These are phyloP conservation scores for Ambrosia hybrid DNA, from an alignment of 140 eudicot genomes.

Conservation along the genomic window DNA sequence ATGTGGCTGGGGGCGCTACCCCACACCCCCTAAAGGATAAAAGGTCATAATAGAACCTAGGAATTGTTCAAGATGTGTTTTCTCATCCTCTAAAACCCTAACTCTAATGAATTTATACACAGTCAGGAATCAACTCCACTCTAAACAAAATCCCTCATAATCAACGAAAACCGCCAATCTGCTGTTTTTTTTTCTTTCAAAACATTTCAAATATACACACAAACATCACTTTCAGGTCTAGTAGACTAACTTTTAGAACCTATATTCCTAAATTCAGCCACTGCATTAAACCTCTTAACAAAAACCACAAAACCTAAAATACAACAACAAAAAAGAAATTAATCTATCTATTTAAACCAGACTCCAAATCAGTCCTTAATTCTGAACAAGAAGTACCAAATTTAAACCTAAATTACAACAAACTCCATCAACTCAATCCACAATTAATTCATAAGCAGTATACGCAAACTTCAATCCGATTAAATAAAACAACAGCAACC, in stretches of 20 bases:
- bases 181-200: too few species aligned
- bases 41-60: constrained; percentile 2
- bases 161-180: too few species aligned
- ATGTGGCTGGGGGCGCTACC: too few species aligned
- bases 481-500: constrained; percentile 4
- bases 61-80: background rate
- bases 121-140: constrained; percentile 18
- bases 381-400: background rate
- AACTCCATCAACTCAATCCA: constrained; percentile 9
- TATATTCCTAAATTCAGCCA: constrained; percentile 9
- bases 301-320: constrained; percentile 16
- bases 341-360: background rate
- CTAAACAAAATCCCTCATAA: constrained; percentile 14
- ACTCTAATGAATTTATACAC: constrained; percentile 1
- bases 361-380: constrained; percentile 1
- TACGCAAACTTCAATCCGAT: background rate
- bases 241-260: constrained; percentile 8
- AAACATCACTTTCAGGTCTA: background rate
- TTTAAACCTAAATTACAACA: background rate
- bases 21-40: background rate
- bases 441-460: background rate
- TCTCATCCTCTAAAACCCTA: constrained; percentile 14
- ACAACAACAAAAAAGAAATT: background rate
- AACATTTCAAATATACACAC: too few species aligned
- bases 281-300: constrained; percentile 11